Conservation (phyloP, 2,329 filamentous ascomycete species). For the Orbilia brochopaga region DNA sequence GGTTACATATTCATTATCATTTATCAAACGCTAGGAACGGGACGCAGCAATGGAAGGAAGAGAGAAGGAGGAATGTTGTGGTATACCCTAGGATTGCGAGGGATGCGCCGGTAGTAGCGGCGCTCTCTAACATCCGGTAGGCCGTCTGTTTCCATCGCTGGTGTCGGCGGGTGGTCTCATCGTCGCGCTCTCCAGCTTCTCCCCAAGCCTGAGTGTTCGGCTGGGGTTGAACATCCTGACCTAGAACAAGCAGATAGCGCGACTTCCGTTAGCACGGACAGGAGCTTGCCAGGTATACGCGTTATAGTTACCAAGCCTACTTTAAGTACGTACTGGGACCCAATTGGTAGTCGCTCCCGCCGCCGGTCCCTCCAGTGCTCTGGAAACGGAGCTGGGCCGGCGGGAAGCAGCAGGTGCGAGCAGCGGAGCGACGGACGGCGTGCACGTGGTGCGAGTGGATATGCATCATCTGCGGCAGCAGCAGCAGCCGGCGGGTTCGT, state of each 20-base stretch:
- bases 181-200: conserved; percentile 20
- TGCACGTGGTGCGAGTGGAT: conserved; percentile 4
- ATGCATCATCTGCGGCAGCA: neutral
- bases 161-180: conserved; percentile 13
- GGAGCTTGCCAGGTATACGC: neutral
- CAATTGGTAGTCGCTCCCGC: conserved; percentile 54
- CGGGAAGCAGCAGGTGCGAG: neutral
- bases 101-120: conserved; percentile 76
- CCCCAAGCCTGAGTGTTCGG: conserved; percentile 53
- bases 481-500: conserved; percentile 4
- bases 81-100: conserved; percentile 72
- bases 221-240: conserved; percentile 53
- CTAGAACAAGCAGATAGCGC: conserved; percentile 22
- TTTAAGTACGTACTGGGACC: conserved; percentile 51
- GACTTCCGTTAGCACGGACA: neutral
- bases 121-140: conserved; percentile 74
- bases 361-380: conserved; percentile 45
- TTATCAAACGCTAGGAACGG: conserved; percentile 1
- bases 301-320: no score
- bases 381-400: conserved; percentile 25
- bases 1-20: neutral
- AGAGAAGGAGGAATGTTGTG: conserved; percentile 33
- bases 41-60: neutral
- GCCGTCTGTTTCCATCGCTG: conserved; percentile 55
- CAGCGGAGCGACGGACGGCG: conserved; percentile 9